Base-by-base conservation (phyloP, 495 filamentous ascomycete genomes). In the Tuber brumale region DNA sequence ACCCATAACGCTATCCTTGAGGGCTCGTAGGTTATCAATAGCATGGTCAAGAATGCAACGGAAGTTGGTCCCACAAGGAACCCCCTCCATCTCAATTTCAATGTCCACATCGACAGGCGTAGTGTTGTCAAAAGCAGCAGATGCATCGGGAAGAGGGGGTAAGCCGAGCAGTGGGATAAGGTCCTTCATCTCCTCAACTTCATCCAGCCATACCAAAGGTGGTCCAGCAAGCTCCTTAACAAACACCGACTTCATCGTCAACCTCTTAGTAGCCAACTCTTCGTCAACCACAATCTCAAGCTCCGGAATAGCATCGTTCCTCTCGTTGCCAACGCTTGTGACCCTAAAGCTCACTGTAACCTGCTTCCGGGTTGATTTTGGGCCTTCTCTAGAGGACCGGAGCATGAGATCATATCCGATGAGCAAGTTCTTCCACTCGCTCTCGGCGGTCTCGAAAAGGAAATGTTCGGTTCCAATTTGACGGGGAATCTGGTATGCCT, bases 261-360 rank as follows among this genome's bases (percentile, higher is more conserved):
- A 70, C 43, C 72, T 31, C 4, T 46, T 41, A 35, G 66, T 78
- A 7, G 35, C 12, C 37, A 48, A 46, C 14, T 80, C 71, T 74
- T 80, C 70, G 43, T 41, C 39, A 18, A 79, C 41, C n/a, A 70
- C 10, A 23, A 79, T 48, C n/a, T 80, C 21, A 16, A 80, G 23
- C 10, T 76, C 77, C 10, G 74, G 57, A 41, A 80, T 76, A 41
- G 39, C 73, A n/a, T 80, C 66, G n/a, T 80, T 80, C 31, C 66
- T 70, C 39, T 73, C 74, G 42, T 74, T 51, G 12, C 73, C 78
- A 3, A 80, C 70, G 23, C 72, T 71, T 41, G 73, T 80, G 41
- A 79, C 31, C 16, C 70, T 70, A 19, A 80, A 74, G 41, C 43
- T 48, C 43, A 80, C 71, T 2, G 31, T 51, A 12, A 76, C 46